These are phyloP conservation scores for Metarhizium rileyi DNA, from an alignment of 2,329 filamentous ascomycete genomes.

Conservation along the genomic window DNA sequence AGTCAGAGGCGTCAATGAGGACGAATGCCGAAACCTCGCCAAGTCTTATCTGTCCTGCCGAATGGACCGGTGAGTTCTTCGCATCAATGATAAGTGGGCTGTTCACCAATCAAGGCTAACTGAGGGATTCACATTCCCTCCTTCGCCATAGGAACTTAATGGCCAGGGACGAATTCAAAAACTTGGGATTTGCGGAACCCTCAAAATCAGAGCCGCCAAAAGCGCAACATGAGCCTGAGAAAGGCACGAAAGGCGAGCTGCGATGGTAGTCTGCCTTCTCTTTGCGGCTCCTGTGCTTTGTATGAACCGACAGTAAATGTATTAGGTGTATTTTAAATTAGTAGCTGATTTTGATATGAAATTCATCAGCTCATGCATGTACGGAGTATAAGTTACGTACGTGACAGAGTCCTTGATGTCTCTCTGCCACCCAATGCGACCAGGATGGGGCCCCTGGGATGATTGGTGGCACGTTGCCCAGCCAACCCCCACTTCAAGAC, in stretches of 20 bases:
- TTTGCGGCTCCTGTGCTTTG: neutral
- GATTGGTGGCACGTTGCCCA: slow-evolving; percentile 12
- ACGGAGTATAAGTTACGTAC: neutral
- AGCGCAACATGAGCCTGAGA: slow-evolving; percentile 17
- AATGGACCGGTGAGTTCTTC: slow-evolving; percentile 71
- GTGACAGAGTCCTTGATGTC: neutral
- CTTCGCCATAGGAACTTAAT: slow-evolving; percentile 65
- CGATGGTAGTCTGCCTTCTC: slow-evolving; percentile 24
- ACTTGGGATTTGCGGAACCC: slow-evolving; percentile 61
- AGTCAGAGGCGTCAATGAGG: slow-evolving; percentile 73
- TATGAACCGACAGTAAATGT: too few species aligned
- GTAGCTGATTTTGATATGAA: neutral
- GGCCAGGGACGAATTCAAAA: slow-evolving; percentile 91
- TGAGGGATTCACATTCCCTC: neutral
- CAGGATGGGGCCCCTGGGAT: neutral
- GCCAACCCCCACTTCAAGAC: slow-evolving; percentile 11
- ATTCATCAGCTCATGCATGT: neutral
- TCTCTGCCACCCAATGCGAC: neutral
- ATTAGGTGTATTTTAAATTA: neutral
- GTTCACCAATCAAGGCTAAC: neutral
- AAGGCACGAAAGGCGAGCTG: slow-evolving; percentile 27
- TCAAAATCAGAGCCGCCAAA: slow-evolving; percentile 19
- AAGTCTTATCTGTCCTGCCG: slow-evolving; percentile 85
- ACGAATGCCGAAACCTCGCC: slow-evolving; percentile 73
- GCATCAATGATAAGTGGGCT: neutral